phyloP scores from a whole-genome alignment of 805 yeast species.

The Candida wancherniae region DNA sequence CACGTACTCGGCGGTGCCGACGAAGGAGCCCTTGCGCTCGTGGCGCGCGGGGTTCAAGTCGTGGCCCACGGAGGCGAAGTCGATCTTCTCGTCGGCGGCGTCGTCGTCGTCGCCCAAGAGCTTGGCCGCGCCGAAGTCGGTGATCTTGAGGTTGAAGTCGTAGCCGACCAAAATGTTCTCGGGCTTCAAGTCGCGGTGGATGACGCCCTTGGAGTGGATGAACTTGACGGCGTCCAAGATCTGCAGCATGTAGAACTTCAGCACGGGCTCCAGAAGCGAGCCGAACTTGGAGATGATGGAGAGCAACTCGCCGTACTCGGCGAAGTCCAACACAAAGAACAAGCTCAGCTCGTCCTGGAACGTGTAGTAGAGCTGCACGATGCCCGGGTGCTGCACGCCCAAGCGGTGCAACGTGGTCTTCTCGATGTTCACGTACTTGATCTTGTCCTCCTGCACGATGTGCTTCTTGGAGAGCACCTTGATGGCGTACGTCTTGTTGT shows the following conservation, averaged over 20 bases:
- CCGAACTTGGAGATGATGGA: conserved; percentile 75
- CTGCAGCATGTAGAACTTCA: conserved; percentile 79
- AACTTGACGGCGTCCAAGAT: conserved; percentile 85
- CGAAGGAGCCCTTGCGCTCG: conserved; percentile 62
- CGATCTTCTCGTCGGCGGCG: conserved; percentile 26
- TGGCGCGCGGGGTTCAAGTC: conserved; percentile 23
- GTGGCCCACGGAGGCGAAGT: conserved; percentile 22
- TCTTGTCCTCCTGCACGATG: conserved; percentile 89
- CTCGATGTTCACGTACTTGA: conserved; percentile 93
- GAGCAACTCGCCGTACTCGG: conserved; percentile 90
- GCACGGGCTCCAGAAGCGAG: conserved; percentile 66
- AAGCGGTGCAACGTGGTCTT: conserved; percentile 82
- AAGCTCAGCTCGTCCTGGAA: conserved; percentile 87
- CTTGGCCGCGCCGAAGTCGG: conserved; percentile 98
- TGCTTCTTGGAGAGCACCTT: conserved; percentile 89
- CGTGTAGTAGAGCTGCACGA: conserved; percentile 85
- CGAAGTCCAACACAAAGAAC: conserved; percentile 90
- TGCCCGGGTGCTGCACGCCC: conserved; percentile 88
- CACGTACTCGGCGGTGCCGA: conserved; percentile 96
- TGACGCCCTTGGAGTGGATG: conserved; percentile 84
- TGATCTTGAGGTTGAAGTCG: conserved; percentile 83
- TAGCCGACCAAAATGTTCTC: conserved; percentile 83
- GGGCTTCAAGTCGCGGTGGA: conserved; percentile 93
- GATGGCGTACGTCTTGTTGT: conserved; percentile 77
- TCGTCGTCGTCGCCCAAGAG: conserved; percentile 43